Evolutionary conservation across 2,329 filamentous ascomycete genomes (phyloP), one percentile per base, ranked within the genome.

Genomic region (Sporothrix mexicana): DNA sequence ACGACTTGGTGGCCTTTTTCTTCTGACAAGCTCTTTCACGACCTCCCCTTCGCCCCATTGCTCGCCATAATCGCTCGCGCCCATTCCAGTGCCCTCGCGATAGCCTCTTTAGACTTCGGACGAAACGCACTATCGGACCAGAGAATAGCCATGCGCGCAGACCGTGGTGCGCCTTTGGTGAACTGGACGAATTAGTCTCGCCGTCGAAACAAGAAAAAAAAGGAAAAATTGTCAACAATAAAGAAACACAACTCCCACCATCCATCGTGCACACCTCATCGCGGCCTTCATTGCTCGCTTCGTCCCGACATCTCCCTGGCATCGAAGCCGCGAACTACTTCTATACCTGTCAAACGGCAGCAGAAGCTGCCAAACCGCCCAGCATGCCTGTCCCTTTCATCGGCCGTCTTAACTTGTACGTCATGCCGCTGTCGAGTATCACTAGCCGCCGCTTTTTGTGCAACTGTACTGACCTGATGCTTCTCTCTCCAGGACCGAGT

Each of bases 401-500:
- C 45, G 86, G 86, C 70, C 84, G 85, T 76, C 81, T 87, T 71
- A 84, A 86, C 77, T 81, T 84, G 86, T 88, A 77, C 80, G 85
- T 82, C 1, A 41, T 36, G 15, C 2, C n/a, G 7, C 3, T 13
- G 15, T 47, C 36, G 2, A 12, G 10, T 7, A 9, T 62, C 30
- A 10, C 23, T 3, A 53, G 2, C 25, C 23, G 7, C 15, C 36
- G 13, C 20, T 12, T 57, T 69, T 61, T 61, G 45, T 62, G 59
- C 59, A 64, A 68, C 66, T 69, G 67, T 64, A 66, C 64, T 57
- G 30, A 67, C 68, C 71, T 66, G 49, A 59, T 72, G 30, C 73
- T 73, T 57, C 8, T 25, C 41, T 20, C 30, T 30, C 7, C 76
- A 94, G 92, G 81, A 88, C 88, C 82, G 95, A 99, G 84, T 98